Evolutionary conservation across 352 stramenopile genomes (phyloP).

Genomic region (Phytophthora chlamydospora): DNA sequence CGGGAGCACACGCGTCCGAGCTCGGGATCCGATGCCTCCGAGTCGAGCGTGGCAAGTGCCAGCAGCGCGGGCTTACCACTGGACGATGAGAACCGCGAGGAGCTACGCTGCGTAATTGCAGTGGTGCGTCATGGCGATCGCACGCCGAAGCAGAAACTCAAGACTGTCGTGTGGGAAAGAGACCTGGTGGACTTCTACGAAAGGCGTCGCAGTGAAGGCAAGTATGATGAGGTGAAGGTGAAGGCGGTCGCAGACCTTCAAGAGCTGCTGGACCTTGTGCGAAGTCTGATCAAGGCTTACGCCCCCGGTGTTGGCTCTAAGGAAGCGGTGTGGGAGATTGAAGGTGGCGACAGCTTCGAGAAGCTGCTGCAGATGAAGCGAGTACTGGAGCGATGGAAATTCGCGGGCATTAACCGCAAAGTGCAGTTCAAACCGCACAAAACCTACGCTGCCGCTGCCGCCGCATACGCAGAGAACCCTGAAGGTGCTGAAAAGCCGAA

Average conservation of each 20-base stretch:
- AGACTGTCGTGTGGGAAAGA: conserved; percentile 91
- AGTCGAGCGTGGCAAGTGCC: conserved; percentile 69
- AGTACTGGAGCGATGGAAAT: conserved; percentile 97
- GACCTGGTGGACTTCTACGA: conserved; percentile 88
- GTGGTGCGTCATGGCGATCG: conserved; percentile 98
- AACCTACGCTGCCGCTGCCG: conserved; percentile 51
- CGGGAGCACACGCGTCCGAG: conserved; percentile 52
- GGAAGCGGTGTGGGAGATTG: conserved; percentile 83
- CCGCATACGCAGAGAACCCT: conserved; percentile 25
- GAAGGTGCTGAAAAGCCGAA: conserved; percentile 71
- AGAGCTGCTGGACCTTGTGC: conserved; percentile 80
- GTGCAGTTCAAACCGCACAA: conserved; percentile 87
- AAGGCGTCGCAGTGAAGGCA: conserved; percentile 65
- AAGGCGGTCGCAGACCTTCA: conserved; percentile 84
- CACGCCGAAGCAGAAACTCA: conserved; percentile 99
- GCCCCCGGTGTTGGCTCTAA: conserved; percentile 80
- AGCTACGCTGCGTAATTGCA: conserved; percentile 98
- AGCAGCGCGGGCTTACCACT: conserved; percentile 45
- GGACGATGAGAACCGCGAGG: conserved; percentile 91
- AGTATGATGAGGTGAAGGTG: conserved; percentile 87
- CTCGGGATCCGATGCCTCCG: conserved; percentile 70
- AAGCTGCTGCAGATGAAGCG: conserved; percentile 96
- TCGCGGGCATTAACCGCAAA: conserved; percentile 98
- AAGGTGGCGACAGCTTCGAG: conserved; percentile 90
- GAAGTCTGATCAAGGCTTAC: conserved; percentile 84